Evolutionary conservation across 108 stramenopile genomes (phyloP).

Genomic region (Fragilariopsis cylindrus): DNA sequence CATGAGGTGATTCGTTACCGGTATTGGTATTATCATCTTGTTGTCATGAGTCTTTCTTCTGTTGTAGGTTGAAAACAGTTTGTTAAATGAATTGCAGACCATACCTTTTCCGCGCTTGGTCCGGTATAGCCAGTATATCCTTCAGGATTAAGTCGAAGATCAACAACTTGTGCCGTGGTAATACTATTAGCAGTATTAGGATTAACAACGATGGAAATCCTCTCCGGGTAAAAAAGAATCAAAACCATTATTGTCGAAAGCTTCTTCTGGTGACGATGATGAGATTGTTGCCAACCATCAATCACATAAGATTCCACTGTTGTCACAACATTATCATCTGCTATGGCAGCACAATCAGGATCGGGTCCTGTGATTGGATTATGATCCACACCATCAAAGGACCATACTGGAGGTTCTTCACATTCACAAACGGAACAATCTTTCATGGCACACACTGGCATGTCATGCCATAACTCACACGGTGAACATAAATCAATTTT

Average conservation of each 20-base stretch:
- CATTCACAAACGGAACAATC: constrained; percentile 16
- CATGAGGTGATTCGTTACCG: too few species aligned
- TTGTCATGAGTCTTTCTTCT: not conserved
- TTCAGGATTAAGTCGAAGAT: not conserved
- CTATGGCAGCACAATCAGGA: not conserved
- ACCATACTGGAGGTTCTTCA: constrained; percentile 8
- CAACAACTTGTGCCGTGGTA: not conserved
- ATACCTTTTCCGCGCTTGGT: constrained; percentile 6
- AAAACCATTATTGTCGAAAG: not conserved
- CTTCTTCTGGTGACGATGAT: not conserved
- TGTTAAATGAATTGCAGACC: constrained; percentile 2
- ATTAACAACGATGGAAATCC: not conserved
- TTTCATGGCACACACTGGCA: constrained; percentile 1
- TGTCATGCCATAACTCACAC: constrained; percentile 8
- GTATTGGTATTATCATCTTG: too few species aligned
- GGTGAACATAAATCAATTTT: constrained; percentile 7
- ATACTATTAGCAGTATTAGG: not conserved
- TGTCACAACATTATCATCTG: not conserved
- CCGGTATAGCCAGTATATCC: constrained; percentile 7
- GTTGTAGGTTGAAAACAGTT: constrained; percentile 14
- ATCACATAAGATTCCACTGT: not conserved
- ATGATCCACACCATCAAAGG: not conserved
- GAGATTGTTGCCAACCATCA: not conserved
- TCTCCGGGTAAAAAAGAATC: not conserved
- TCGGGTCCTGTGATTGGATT: constrained; percentile 7